A percentile compares a stretch with the other conserved stretches of the same genome.
These are phyloP conservation scores for Mycena amicta DNA, from an alignment of 768 basidiomycete species.

Conservation along the genomic window DNA sequence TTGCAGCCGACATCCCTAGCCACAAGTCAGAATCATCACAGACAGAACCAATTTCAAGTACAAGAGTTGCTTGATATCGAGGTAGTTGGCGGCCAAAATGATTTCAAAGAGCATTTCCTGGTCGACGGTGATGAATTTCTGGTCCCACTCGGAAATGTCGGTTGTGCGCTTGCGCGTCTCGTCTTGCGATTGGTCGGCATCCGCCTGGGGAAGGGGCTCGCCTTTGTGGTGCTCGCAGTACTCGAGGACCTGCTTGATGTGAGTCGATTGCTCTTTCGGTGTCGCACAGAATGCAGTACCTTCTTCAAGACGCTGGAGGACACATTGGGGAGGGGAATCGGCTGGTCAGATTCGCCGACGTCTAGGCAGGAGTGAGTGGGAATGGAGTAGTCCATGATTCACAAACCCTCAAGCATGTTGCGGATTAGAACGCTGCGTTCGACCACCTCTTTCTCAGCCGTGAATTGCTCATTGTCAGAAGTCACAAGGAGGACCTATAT, in stretches of 20 bases:
- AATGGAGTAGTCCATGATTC: no score
- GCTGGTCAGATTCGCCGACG: constrained; percentile 91
- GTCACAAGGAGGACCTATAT: constrained; percentile 65
- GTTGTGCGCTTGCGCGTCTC: constrained; percentile 82
- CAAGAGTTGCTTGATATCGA: constrained; percentile 99
- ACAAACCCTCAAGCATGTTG: constrained; percentile 97
- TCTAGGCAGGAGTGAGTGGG: constrained; percentile 51
- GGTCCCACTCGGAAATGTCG: constrained; percentile 99
- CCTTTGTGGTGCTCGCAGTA: constrained; percentile 99
- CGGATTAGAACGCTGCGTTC: constrained; percentile 96
- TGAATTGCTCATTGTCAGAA: constrained; percentile 94
- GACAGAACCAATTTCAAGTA: constrained; percentile 42
- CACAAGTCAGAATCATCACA: constrained; percentile 1
- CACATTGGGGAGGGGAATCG: constrained; percentile 94
- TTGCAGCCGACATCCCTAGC: constrained; percentile 94
- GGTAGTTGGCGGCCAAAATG: constrained; percentile 98
- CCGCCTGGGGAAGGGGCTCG: constrained; percentile 90
- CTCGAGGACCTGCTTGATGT: constrained; percentile 96
- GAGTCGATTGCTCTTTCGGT: no score
- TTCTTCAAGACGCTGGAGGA: constrained; percentile 92
- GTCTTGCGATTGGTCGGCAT: constrained; percentile 61
- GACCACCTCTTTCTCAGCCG: constrained; percentile 91
- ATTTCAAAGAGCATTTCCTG: constrained; percentile 99
- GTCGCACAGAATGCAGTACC: constrained; percentile 49
- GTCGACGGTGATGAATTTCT: constrained; percentile 97